These are phyloP conservation scores for Mycosphaerella arachidis DNA, from an alignment of 2,329 filamentous ascomycete species.

Conservation along the genomic window DNA sequence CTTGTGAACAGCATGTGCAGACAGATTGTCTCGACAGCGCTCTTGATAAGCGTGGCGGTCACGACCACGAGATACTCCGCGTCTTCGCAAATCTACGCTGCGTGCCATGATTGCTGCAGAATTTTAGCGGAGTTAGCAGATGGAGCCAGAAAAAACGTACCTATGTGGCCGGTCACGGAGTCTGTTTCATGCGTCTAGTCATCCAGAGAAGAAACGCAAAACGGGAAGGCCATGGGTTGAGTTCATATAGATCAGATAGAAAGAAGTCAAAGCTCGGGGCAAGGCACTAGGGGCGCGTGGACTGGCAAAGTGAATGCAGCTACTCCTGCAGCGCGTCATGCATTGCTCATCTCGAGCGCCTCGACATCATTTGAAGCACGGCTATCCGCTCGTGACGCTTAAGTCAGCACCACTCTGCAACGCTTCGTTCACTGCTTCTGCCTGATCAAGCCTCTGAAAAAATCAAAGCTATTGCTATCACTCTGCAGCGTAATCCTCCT, in stretches of 20 bases:
- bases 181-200: too few relatives aligned
- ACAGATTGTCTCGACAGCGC: too few relatives aligned
- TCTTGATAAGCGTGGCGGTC: too few relatives aligned
- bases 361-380: background rate
- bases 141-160: too few relatives aligned
- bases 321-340: background rate
- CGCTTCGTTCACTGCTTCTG: conserved; percentile 59
- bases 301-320: background rate
- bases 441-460: conserved; percentile 81
- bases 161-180: too few relatives aligned
- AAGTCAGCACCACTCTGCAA: background rate
- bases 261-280: background rate
- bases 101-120: too few relatives aligned
- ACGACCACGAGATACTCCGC: too few relatives aligned
- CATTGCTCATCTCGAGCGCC: background rate
- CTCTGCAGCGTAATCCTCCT: conserved; percentile 81
- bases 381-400: background rate
- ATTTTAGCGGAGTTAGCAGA: too few relatives aligned
- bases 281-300: background rate
- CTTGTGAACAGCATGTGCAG: too few relatives aligned
- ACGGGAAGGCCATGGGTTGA: background rate
- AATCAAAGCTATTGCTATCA: conserved; percentile 98
- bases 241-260: background rate
- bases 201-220: too few relatives aligned
- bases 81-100: too few relatives aligned